Percentiles rank a stretch among this genome's conserved stretches.
Conservation (phyloP, 371 early-diverging fungal species). For the Lichtheimia hyalospora region DNA sequence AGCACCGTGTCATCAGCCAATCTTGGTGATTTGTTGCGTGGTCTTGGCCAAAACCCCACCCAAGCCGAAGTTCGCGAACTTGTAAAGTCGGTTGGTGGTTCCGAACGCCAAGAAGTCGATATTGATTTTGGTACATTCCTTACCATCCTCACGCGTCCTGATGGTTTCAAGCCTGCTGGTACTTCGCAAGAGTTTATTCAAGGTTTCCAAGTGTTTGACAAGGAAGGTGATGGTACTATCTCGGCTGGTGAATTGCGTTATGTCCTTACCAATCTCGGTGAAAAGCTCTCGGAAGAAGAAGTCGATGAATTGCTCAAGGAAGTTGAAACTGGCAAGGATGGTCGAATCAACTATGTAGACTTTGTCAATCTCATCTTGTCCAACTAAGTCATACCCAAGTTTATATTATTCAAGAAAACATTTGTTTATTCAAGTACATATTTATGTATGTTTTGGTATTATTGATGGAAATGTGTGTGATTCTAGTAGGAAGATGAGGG, state of each 20-base stretch:
- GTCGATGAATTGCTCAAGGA: conserved; percentile 83
- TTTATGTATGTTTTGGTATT: too few relatives aligned
- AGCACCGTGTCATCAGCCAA: conserved; percentile 73
- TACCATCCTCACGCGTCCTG: conserved; percentile 70
- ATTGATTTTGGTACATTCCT: conserved; percentile 74
- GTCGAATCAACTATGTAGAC: conserved; percentile 81
- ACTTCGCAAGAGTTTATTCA: conserved; percentile 88
- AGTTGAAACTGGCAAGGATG: conserved; percentile 74
- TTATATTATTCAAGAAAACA: too few relatives aligned
- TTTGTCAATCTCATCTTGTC: conserved; percentile 57
- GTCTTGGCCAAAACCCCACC: conserved; percentile 85
- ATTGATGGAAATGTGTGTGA: too few relatives aligned
- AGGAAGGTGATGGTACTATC: conserved; percentile 91
- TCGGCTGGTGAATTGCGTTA: conserved; percentile 91
- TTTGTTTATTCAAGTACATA: too few relatives aligned
- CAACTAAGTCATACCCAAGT: conserved; percentile 24
- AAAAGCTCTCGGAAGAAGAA: conserved; percentile 88
- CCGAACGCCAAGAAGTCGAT: conserved; percentile 39
- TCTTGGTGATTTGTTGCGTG: conserved; percentile 80
- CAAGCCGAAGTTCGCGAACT: conserved; percentile 79
- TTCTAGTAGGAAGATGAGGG: too few relatives aligned
- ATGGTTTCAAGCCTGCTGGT: conserved; percentile 79
- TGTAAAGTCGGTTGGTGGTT: conserved; percentile 53
- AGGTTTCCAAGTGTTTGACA: conserved; percentile 97
- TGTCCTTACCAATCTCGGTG: conserved; percentile 93